Evolutionary conservation across 331 rosid species (phyloP).

Genomic region (Dryas integrifolia): DNA sequence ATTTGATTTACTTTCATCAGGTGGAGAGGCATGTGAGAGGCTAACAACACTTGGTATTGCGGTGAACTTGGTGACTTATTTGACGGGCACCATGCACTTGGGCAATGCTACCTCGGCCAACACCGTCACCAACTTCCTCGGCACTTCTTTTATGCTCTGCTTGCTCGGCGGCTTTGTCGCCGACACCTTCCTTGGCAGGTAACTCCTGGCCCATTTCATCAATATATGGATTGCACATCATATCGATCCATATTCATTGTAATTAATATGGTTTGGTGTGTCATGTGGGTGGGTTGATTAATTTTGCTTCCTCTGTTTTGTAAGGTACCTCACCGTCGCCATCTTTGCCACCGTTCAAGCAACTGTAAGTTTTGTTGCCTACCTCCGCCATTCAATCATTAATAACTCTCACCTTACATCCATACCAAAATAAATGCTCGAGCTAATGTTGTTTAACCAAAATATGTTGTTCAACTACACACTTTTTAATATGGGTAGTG

Average conservation of each 20-base stretch:
- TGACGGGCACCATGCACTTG: conserved; percentile 80
- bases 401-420: not conserved
- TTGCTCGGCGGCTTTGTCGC: conserved; percentile 89
- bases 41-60: conserved; percentile 81
- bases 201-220: not conserved
- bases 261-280: not conserved
- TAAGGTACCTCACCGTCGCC: conserved; percentile 78
- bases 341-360: conserved; percentile 87
- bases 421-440: not conserved
- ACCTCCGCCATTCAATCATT: not conserved
- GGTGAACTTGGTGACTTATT: conserved; percentile 78
- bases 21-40: conserved; percentile 83
- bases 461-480: no score
- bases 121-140: conserved; percentile 81
- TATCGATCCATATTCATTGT: not conserved
- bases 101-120: conserved; percentile 89
- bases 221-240: not conserved
- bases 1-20: conserved; percentile 23
- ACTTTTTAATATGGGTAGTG: no score
- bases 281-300: not conserved
- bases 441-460: no score
- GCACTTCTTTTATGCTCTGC: conserved; percentile 89
- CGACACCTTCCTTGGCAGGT: conserved; percentile 87
- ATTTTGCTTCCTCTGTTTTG: not conserved
- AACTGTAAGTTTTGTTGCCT: conserved; percentile 43